Conservation (phyloP, 305 asterid genomes). For the Ilex paraguariensis region DNA sequence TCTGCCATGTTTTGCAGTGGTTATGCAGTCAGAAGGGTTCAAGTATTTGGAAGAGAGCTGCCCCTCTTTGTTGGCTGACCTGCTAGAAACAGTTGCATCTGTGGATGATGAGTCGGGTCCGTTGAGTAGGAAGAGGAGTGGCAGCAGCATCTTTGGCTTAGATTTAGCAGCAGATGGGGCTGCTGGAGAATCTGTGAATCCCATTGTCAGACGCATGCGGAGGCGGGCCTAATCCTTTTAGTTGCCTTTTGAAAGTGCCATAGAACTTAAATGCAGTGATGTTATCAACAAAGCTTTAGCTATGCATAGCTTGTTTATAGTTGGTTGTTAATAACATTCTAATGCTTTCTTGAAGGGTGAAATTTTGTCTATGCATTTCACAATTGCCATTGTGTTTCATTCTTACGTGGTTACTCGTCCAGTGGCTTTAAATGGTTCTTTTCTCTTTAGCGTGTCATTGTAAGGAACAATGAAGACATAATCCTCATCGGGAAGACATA, state of each 20-base stretch:
- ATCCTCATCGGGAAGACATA: no score
- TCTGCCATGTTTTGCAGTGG: conserved; percentile 40
- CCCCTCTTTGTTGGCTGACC: conserved; percentile 64
- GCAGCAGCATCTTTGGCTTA: conserved; percentile 80
- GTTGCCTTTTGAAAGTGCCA: not conserved
- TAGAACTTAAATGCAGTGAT: no score
- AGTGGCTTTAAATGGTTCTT: no score
- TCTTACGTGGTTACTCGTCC: no score
- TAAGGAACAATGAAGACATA: no score
- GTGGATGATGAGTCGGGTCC: conserved; percentile 58
- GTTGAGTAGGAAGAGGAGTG: conserved; percentile 69
- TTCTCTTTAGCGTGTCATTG: no score
- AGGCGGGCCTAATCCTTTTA: conserved; percentile 44
- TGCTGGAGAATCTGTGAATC: conserved; percentile 49
- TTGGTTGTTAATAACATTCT: no score
- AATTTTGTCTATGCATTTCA: no score
- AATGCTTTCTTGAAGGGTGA: no score
- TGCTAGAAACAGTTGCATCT: conserved; percentile 83
- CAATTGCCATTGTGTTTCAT: no score
- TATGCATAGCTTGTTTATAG: no score
- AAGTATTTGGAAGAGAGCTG: conserved; percentile 67
- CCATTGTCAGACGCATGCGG: conserved; percentile 49
- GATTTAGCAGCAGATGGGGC: conserved; percentile 64
- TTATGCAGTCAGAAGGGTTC: conserved; percentile 85
- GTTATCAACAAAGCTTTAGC: no score